Percentiles rank a stretch among this genome's conserved stretches.
phyloP scores from a whole-genome alignment of 1,139 yeast species.

The Taiozyma sp. region DNA sequence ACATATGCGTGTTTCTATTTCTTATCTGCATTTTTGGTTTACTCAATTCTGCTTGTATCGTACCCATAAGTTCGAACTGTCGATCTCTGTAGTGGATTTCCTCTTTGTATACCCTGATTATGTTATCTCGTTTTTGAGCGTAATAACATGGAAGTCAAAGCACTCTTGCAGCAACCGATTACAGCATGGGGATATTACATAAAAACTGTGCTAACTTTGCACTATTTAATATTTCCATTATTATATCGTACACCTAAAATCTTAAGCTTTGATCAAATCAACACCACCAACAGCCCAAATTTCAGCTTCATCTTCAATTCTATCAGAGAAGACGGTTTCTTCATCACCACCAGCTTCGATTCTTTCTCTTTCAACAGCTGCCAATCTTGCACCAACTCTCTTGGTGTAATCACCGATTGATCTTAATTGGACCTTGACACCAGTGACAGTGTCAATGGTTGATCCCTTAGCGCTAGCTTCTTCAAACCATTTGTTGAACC shows the following conservation, averaged over 20 bases:
- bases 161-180: neutral
- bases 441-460: conserved; percentile 37
- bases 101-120: no score
- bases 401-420: conserved; percentile 84
- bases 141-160: no score
- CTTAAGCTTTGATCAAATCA: conserved; percentile 30
- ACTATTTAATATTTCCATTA: neutral
- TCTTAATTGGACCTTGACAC: conserved; percentile 55
- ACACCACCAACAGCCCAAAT: conserved; percentile 85
- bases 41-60: neutral
- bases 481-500: conserved; percentile 58
- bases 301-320: conserved; percentile 81
- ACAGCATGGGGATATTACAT: no score
- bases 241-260: neutral
- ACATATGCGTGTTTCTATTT: neutral
- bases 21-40: neutral
- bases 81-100: no score
- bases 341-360: conserved; percentile 88
- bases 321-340: conserved; percentile 79
- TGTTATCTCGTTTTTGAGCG: no score
- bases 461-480: conserved; percentile 19
- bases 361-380: conserved; percentile 81
- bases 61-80: neutral
- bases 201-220: neutral
- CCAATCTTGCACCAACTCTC: conserved; percentile 82